Percentiles rank a stretch among this genome's conserved stretches.
Evolutionary conservation across 441 rosid species (phyloP).

Genomic region (Omphalea diandra): DNA sequence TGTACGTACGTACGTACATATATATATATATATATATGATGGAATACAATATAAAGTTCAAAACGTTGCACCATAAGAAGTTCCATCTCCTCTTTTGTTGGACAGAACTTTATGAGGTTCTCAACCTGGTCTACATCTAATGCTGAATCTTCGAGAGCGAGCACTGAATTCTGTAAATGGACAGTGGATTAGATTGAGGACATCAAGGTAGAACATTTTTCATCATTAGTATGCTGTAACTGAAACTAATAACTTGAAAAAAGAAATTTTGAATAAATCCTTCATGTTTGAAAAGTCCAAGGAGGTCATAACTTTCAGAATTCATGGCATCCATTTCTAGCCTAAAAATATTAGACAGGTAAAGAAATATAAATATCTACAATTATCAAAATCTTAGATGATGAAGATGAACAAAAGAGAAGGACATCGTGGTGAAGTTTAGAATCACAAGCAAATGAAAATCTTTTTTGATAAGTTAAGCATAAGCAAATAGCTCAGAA

Average conservation of each 20-base stretch:
- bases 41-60: constrained; percentile 1
- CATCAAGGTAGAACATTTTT: constrained; percentile 10
- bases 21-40: background rate
- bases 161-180: constrained; percentile 63
- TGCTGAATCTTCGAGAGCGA: constrained; percentile 74
- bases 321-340: background rate
- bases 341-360: background rate
- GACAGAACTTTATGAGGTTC: constrained; percentile 86
- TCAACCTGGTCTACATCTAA: constrained; percentile 88
- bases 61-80: constrained; percentile 53
- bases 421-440: background rate
- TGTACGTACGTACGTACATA: too few relatives aligned
- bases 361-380: background rate
- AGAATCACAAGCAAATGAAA: background rate
- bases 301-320: background rate
- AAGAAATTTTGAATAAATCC: background rate
- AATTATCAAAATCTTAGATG: background rate
- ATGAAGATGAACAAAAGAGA: background rate
- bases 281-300: background rate
- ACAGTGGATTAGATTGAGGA: constrained; percentile 21
- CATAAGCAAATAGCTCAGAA: background rate
- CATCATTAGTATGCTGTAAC: background rate
- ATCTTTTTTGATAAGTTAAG: background rate
- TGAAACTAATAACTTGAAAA: constrained; percentile 6
- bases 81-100: constrained; percentile 94